Percentiles rank a stretch among this genome's conserved stretches.
These are phyloP conservation scores for Vigna mungo DNA, from an alignment of 306 rosid genomes.

Conservation along the genomic window DNA sequence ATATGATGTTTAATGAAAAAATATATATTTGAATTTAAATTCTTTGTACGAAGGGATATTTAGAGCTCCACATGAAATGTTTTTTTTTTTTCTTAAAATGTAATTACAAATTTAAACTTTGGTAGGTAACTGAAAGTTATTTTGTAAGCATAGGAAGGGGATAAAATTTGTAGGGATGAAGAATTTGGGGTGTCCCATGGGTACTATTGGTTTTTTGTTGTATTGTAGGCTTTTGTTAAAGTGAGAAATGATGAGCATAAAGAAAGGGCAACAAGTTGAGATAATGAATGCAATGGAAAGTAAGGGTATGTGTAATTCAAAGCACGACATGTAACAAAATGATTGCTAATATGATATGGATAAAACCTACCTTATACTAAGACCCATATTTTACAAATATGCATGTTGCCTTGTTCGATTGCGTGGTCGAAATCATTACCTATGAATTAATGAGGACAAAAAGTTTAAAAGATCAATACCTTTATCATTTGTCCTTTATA, in stretches of 20 bases:
- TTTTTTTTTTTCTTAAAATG: too few relatives aligned
- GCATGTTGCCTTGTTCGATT: slow-evolving; percentile 23
- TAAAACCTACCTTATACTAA: neutral
- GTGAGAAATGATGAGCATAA: slow-evolving; percentile 25
- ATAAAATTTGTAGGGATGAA: neutral
- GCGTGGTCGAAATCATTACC: neutral
- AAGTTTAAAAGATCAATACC: slow-evolving; percentile 33
- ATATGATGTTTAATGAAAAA: too few relatives aligned
- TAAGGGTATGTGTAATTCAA: neutral
- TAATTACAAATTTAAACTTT: too few relatives aligned
- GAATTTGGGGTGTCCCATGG: slow-evolving; percentile 23
- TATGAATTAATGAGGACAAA: slow-evolving; percentile 30
- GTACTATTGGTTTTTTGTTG: slow-evolving; percentile 26
- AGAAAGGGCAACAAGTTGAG: slow-evolving; percentile 36
- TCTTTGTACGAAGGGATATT: too few relatives aligned
- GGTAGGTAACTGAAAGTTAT: too few relatives aligned
- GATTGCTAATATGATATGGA: slow-evolving; percentile 31
- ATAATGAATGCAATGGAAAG: neutral
- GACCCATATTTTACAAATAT: slow-evolving; percentile 4
- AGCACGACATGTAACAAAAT: slow-evolving; percentile 29
- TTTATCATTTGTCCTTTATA: slow-evolving; percentile 34
- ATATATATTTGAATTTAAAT: too few relatives aligned
- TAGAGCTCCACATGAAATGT: too few relatives aligned
- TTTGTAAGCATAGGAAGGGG: too few relatives aligned
- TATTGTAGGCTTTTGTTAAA: slow-evolving; percentile 17